These are phyloP conservation scores for Ascochyta lentis DNA, from an alignment of 2,329 filamentous ascomycete species.

Conservation along the genomic window DNA sequence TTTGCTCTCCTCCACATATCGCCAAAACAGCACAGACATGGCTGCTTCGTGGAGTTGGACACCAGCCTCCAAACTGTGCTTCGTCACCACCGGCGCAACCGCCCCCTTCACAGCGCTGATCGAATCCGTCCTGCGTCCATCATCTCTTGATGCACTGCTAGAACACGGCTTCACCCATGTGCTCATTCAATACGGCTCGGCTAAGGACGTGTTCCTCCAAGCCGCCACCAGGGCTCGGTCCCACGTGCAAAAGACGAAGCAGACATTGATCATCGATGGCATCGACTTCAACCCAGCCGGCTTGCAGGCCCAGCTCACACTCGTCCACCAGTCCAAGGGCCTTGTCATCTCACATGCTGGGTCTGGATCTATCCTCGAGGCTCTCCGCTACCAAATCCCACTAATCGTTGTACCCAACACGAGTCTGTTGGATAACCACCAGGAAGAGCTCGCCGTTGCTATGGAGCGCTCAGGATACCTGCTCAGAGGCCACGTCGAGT, in stretches of 20 bases:
- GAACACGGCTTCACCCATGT: constrained; percentile 72
- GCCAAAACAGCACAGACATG: constrained; percentile 12
- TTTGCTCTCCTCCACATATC: neutral
- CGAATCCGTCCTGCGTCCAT: constrained; percentile 65
- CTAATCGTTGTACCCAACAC: constrained; percentile 92
- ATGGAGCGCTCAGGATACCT: constrained; percentile 78
- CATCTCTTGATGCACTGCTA: constrained; percentile 68
- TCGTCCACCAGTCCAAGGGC: constrained; percentile 65
- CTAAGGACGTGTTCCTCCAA: constrained; percentile 60
- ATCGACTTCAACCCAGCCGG: constrained; percentile 71
- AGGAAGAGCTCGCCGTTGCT: constrained; percentile 82
- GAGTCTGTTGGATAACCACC: constrained; percentile 84
- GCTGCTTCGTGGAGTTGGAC: constrained; percentile 30
- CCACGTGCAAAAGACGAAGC: constrained; percentile 16
- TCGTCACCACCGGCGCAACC: constrained; percentile 92
- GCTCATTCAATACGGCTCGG: constrained; percentile 80
- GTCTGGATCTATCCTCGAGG: constrained; percentile 87
- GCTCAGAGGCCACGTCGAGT: constrained; percentile 67
- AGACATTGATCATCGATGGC: constrained; percentile 56
- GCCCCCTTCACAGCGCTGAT: constrained; percentile 80
- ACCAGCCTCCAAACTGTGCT: constrained; percentile 61
- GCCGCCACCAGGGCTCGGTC: constrained; percentile 21
- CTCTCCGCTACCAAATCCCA: constrained; percentile 73
- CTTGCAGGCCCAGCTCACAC: constrained; percentile 65
- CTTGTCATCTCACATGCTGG: constrained; percentile 90